These are phyloP conservation scores for Podaxis sp. DNA, from an alignment of 768 basidiomycete genomes.

Conservation along the genomic window DNA sequence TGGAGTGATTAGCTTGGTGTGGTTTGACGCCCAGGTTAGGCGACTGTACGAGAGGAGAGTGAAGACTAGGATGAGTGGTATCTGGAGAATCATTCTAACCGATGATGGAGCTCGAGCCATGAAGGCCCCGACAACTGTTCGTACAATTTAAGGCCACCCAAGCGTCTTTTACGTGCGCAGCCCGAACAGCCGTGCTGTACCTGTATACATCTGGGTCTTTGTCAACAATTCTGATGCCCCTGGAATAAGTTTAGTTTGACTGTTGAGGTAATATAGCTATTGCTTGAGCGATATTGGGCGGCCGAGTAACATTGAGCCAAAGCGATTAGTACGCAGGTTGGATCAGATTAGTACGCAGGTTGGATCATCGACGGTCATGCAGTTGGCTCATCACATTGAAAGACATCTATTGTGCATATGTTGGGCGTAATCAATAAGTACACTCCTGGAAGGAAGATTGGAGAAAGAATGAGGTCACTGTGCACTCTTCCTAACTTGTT, in stretches of 20 bases:
- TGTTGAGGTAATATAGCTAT: too few species aligned
- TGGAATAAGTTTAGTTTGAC: too few species aligned
- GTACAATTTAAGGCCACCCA: too few species aligned
- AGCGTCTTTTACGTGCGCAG: neutral
- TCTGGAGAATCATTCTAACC: too few species aligned
- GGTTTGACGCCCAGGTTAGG: neutral
- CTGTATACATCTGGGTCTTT: too few species aligned
- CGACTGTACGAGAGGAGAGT: neutral
- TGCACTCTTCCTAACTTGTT: constrained; percentile 36
- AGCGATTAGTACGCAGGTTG: neutral
- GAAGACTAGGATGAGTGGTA: neutral
- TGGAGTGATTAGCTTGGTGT: constrained; percentile 19
- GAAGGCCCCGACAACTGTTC: too few species aligned
- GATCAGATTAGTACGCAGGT: neutral
- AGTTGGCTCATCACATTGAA: neutral
- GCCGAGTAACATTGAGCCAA: too few species aligned
- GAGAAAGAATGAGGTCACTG: neutral
- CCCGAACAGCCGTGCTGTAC: neutral
- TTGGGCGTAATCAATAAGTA: neutral
- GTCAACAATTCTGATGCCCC: too few species aligned
- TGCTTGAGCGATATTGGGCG: too few species aligned
- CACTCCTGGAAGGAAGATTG: neutral
- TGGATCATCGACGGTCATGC: neutral
- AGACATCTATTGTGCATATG: neutral
- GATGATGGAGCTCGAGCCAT: too few species aligned